A percentile compares a stretch with the other conserved stretches of the same genome.
phyloP scores from a whole-genome alignment of 805 yeast species.

The Saccharomyces paradoxus region DNA sequence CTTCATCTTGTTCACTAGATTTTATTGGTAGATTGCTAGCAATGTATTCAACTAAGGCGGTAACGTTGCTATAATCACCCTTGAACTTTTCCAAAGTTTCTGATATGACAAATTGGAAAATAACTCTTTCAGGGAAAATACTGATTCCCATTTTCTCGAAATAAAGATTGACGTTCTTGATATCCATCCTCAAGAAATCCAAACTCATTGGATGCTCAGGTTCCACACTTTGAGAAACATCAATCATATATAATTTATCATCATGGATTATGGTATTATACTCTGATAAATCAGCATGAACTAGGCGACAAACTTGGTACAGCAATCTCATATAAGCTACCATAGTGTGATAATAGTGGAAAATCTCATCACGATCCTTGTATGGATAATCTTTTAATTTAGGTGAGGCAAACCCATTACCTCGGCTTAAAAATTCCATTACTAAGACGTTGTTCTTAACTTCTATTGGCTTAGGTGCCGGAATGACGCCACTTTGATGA shows the following conservation, averaged over 20 bases:
- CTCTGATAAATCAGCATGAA: slow-evolving; percentile 95
- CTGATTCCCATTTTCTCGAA: slow-evolving; percentile 66
- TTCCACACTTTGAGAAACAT: slow-evolving; percentile 95
- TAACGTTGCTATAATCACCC: slow-evolving; percentile 27
- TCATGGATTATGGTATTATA: slow-evolving; percentile 85
- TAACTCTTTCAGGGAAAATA: slow-evolving; percentile 70
- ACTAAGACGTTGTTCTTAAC: slow-evolving; percentile 83
- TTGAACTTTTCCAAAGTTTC: slow-evolving; percentile 35
- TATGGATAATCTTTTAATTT: slow-evolving; percentile 78
- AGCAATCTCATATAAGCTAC: slow-evolving; percentile 76
- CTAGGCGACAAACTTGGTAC: slow-evolving; percentile 80
- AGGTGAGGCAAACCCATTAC: slow-evolving; percentile 82
- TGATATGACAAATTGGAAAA: slow-evolving; percentile 70
- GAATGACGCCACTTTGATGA: slow-evolving; percentile 60
- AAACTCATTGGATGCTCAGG: slow-evolving; percentile 96
- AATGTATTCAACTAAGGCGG: slow-evolving; percentile 31
- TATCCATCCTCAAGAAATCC: slow-evolving; percentile 94
- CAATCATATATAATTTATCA: slow-evolving; percentile 73
- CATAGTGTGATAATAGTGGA: slow-evolving; percentile 65
- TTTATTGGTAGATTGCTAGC: slow-evolving; percentile 50
- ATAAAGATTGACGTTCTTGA: slow-evolving; percentile 87
- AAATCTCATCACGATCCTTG: slow-evolving; percentile 55
- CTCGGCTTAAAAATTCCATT: slow-evolving; percentile 82
- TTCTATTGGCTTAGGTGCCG: slow-evolving; percentile 90
- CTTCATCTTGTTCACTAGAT: slow-evolving; percentile 42